Evolutionary conservation across 495 filamentous ascomycete genomes (phyloP).

Genomic region (Aspergillus wentii): DNA sequence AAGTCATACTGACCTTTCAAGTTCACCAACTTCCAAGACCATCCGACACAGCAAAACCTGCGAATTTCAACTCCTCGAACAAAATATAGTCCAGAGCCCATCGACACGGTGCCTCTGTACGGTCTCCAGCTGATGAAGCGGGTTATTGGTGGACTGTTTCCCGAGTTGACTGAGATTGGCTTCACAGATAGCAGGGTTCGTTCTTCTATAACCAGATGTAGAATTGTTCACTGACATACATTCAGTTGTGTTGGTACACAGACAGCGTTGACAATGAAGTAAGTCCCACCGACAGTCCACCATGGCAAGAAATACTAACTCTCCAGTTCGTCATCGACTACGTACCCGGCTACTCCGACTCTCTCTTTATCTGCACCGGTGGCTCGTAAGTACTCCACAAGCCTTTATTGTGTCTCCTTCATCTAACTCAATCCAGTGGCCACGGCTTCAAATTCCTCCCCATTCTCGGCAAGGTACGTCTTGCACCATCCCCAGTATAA

Average conservation of each 20-base stretch:
- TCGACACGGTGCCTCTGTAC: constrained; percentile 13
- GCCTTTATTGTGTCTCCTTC: not conserved
- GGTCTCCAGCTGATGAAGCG: constrained; percentile 13
- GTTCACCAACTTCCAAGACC: constrained; percentile 15
- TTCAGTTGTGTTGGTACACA: constrained; percentile 13
- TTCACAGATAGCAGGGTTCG: constrained; percentile 10
- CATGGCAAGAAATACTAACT: constrained; percentile 1
- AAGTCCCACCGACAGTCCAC: not conserved
- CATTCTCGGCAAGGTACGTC: constrained; percentile 13
- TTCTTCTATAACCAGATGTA: not conserved
- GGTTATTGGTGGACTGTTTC: constrained; percentile 11
- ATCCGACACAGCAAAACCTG: constrained; percentile 7
- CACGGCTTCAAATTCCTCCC: constrained; percentile 16
- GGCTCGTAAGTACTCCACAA: constrained; percentile 10
- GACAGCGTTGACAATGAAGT: constrained; percentile 14
- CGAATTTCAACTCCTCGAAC: constrained; percentile 14
- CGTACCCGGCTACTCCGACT: constrained; percentile 11
- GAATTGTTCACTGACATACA: constrained; percentile 2
- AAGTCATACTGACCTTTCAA: constrained; percentile 1
- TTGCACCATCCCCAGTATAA: not conserved
- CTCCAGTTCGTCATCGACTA: constrained; percentile 12
- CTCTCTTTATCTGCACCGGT: constrained; percentile 11
- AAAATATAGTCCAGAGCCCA: constrained; percentile 13
- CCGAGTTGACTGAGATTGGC: constrained; percentile 9
- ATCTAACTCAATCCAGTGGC: constrained; percentile 3